Evolutionary conservation across 148 eudicot genomes (phyloP).

Genomic region (Cornus florida): DNA sequence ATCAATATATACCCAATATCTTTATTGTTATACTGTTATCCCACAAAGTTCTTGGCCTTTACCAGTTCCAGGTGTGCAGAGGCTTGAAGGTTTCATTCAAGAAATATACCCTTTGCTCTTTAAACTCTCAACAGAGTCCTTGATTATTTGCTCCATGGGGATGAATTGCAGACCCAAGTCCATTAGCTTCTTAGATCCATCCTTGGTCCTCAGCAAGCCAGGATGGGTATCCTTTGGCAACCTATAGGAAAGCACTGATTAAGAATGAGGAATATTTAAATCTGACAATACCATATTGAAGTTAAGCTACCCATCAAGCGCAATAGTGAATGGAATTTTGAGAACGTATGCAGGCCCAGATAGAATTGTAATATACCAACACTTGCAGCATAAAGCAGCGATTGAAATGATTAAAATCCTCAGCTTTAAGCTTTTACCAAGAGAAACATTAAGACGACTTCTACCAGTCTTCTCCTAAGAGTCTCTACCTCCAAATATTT

Average conservation of each 20-base stretch:
- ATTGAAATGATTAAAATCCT: background rate
- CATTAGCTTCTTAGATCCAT: conserved; percentile 75
- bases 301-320: background rate
- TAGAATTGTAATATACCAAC: background rate
- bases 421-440: background rate
- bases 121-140: conserved; percentile 79
- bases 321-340: background rate
- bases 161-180: conserved; percentile 72
- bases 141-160: conserved; percentile 78
- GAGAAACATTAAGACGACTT: background rate
- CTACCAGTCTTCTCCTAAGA: background rate
- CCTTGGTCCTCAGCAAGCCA: conserved; percentile 60
- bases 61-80: too few species aligned
- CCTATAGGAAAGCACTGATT: conserved; percentile 31
- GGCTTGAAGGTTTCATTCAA: conserved; percentile 9
- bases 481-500: background rate
- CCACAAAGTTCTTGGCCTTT: too few species aligned
- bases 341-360: background rate
- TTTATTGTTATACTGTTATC: too few species aligned
- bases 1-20: too few species aligned
- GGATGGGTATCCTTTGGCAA: conserved; percentile 86
- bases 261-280: background rate
- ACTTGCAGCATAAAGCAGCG: background rate
- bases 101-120: too few species aligned
- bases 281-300: background rate